Evolutionary conservation across 2,329 filamentous ascomycete genomes (phyloP), one percentile per base, ranked within the genome.

Genomic region (Fusarium algeriense): DNA sequence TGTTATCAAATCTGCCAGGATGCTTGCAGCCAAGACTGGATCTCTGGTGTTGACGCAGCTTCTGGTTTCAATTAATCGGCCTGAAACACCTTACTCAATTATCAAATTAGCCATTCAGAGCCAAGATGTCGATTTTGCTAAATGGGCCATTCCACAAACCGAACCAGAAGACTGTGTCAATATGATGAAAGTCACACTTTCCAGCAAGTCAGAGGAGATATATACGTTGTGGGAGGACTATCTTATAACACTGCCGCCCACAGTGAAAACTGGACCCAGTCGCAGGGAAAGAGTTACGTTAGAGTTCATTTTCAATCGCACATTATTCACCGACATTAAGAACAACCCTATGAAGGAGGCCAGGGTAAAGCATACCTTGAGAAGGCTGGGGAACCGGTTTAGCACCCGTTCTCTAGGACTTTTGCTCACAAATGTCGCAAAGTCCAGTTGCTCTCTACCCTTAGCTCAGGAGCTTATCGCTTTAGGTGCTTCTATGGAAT

Each of bases 121-220:
- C 30, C 46, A 49, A 49, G 46, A 35, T 23, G n/a, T 49, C 14
- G 30, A 49, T 35, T 34, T 49, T 13, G 46, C 46, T 11, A 49
- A 35, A 35, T 49, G 46, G 46, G 46, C 46, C 14, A 49, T 49
- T 23, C 30, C 30, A 23, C n/a, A 49, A 17, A 12, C 46, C 2
- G 2, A 49, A 6, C 30, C 30, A 17, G 30, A 35, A 19, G 46
- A 49, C 46, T 35, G 30, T 17, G n/a, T 35, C 14, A 35, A 23
- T 6, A 17, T 49, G 6, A 34, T 34, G 46, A 49, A 49, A 17
- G 15, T 49, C 6, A 6, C 30, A 6, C 30, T 49, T 17, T 49
- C 46, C 6, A 49, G n/a, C 30, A 49, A 23, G n/a, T 49, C 46
- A 23, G 46, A 35, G 30, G 46, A 49, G 30, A 49, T 49, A 35